A percentile compares a stretch with the other conserved stretches of the same genome.
Conservation (phyloP, 2,329 filamentous ascomycete genomes). For the Grosmannia serpens region DNA sequence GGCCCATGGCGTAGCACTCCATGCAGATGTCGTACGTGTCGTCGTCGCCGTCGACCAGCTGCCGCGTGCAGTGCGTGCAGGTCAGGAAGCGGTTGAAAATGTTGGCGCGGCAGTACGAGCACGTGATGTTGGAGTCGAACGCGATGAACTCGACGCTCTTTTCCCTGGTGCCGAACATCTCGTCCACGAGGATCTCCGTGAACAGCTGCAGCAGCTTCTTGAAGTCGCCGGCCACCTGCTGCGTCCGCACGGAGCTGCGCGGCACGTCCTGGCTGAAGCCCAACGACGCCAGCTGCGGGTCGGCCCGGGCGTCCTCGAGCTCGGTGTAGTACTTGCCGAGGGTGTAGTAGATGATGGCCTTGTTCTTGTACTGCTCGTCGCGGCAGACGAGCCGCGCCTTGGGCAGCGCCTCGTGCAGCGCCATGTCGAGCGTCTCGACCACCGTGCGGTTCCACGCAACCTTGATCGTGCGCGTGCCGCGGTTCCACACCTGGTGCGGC, state of each 20-base stretch:
- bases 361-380: slow-evolving; percentile 98
- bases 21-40: slow-evolving; percentile 95
- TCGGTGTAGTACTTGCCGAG: slow-evolving; percentile 65
- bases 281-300: slow-evolving; percentile 30
- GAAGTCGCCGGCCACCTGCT: slow-evolving; percentile 73
- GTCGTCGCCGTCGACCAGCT: slow-evolving; percentile 53
- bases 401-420: slow-evolving; percentile 75
- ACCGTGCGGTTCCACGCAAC: slow-evolving; percentile 97
- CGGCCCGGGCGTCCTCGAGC: slow-evolving; percentile 42
- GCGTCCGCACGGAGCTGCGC: slow-evolving; percentile 32
- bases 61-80: slow-evolving; percentile 70
- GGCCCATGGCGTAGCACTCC: slow-evolving; percentile 97
- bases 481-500: slow-evolving; percentile 96
- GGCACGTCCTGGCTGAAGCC: slow-evolving; percentile 33
- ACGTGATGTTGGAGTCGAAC: slow-evolving; percentile 87
- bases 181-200: slow-evolving; percentile 67
- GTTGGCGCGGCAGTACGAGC: slow-evolving; percentile 89
- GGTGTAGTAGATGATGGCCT: slow-evolving; percentile 85
- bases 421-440: slow-evolving; percentile 78
- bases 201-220: slow-evolving; percentile 68
- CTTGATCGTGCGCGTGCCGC: slow-evolving; percentile 91
- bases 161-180: slow-evolving; percentile 69
- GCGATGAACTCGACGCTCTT: slow-evolving; percentile 62
- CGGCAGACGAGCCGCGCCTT: slow-evolving; percentile 85
- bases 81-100: slow-evolving; percentile 96